These are phyloP conservation scores for Phyllosticta citrichinensis DNA, from an alignment of 2,329 filamentous ascomycete genomes.

Conservation along the genomic window DNA sequence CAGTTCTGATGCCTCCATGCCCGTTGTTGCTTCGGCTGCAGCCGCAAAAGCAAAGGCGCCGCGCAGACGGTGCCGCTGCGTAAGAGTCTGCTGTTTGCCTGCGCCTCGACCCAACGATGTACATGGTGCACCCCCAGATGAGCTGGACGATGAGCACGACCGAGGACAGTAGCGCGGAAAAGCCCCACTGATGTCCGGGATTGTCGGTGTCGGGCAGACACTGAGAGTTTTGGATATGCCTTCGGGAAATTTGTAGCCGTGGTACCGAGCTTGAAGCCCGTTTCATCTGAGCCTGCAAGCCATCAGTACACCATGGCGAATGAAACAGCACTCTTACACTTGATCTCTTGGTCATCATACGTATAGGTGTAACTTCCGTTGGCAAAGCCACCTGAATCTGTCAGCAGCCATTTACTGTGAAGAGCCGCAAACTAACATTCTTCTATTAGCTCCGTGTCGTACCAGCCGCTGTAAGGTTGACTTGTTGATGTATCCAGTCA, in stretches of 20 bases:
- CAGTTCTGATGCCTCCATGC: constrained; percentile 14
- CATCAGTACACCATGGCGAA: too few relatives aligned
- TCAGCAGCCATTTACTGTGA: neutral
- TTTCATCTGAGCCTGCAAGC: too few relatives aligned
- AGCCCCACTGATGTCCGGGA: constrained; percentile 27
- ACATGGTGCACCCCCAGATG: constrained; percentile 24
- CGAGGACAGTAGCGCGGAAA: constrained; percentile 24
- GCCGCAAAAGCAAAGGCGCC: constrained; percentile 21
- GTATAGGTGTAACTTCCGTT: too few relatives aligned
- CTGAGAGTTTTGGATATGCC: constrained; percentile 12
- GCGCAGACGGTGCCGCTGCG: constrained; percentile 19
- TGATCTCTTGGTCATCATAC: too few relatives aligned
- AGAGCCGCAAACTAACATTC: neutral
- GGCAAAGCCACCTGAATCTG: neutral
- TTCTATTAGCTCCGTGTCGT: too few relatives aligned
- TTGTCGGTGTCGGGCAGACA: constrained; percentile 21
- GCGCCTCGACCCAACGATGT: constrained; percentile 27
- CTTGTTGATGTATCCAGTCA: constrained; percentile 28
- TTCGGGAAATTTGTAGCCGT: neutral
- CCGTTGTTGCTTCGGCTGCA: constrained; percentile 18
- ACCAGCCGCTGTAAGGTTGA: neutral
- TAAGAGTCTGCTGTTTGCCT: constrained; percentile 18
- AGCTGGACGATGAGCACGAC: constrained; percentile 23
- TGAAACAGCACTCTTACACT: too few relatives aligned
- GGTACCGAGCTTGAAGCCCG: neutral